Conservation (phyloP, 345 rosid genomes). For the Schrenkiella parvula region DNA sequence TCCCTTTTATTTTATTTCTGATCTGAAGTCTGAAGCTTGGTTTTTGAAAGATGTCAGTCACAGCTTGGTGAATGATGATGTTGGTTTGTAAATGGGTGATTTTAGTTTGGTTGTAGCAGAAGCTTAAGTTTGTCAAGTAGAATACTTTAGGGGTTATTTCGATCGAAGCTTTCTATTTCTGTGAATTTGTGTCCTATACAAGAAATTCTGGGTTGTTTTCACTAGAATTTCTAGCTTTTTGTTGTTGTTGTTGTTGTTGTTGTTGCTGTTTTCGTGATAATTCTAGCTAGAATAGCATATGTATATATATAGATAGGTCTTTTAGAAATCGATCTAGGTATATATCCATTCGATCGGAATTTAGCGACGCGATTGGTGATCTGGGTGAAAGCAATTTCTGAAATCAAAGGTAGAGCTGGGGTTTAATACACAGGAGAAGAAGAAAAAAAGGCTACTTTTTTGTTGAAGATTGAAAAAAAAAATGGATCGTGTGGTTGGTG, state of each 20-base stretch:
- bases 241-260: too few species aligned
- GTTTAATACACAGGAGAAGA: not conserved
- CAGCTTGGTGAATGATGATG: not conserved
- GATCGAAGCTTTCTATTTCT: not conserved
- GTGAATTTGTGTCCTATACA: not conserved
- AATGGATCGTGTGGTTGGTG: slow-evolving; percentile 53
- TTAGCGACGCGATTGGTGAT: slow-evolving; percentile 6
- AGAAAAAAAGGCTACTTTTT: not conserved
- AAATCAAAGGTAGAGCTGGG: slow-evolving; percentile 2
- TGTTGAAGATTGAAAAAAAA: not conserved
- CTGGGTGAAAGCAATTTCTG: not conserved
- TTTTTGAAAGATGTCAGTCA: not conserved
- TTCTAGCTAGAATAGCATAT: not conserved
- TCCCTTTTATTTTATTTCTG: not conserved
- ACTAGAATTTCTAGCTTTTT: not conserved
- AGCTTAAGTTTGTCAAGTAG: not conserved
- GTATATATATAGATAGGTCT: not conserved
- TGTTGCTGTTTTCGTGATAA: too few species aligned
- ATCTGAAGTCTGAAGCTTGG: slow-evolving; percentile 19
- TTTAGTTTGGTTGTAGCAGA: slow-evolving; percentile 20
- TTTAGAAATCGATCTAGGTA: not conserved
- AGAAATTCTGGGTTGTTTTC: not conserved
- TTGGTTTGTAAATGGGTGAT: not conserved
- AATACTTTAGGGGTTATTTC: not conserved
- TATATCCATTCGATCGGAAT: not conserved